Conservation (phyloP, 257 asterid species). For the Osmanthus fragrans region DNA sequence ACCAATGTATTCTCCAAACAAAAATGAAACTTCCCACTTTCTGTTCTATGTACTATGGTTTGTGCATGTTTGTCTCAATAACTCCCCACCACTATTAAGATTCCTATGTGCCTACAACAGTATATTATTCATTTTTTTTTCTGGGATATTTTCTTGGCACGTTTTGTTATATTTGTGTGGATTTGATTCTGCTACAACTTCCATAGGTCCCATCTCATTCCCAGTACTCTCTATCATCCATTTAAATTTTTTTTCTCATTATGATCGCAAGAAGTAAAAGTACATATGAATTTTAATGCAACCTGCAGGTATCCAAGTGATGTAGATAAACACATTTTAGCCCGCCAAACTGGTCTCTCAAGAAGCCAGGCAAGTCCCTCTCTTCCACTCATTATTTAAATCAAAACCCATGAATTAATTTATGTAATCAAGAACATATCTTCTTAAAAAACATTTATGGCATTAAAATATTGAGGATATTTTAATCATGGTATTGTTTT, state of each 20-base stretch:
- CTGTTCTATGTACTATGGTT: constrained; percentile 21
- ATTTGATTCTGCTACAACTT: constrained; percentile 38
- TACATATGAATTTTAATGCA: not conserved
- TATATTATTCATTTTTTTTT: not conserved
- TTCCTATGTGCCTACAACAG: constrained; percentile 18
- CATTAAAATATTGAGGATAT: constrained; percentile 1
- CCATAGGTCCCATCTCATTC: constrained; percentile 35
- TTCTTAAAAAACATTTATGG: constrained; percentile 22
- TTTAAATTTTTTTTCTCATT: constrained; percentile 10
- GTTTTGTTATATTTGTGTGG: constrained; percentile 32
- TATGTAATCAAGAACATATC: constrained; percentile 36
- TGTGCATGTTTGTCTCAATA: constrained; percentile 40
- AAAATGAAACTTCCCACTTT: constrained; percentile 25
- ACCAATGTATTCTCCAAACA: constrained; percentile 18
- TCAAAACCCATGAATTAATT: constrained; percentile 18
- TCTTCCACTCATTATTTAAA: constrained; percentile 27
- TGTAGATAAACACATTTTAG: constrained; percentile 91
- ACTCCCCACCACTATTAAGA: constrained; percentile 28
- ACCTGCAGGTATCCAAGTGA: constrained; percentile 93
- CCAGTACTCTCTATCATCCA: not conserved
- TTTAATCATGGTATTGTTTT: constrained; percentile 17
- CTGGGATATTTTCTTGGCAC: constrained; percentile 3
- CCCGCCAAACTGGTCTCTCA: constrained; percentile 97
- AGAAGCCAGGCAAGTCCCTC: constrained; percentile 88
- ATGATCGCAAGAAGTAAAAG: not conserved